Base-by-base conservation (phyloP, 2,329 filamentous ascomycete genomes). In the Pseudocercospora fijiensis region DNA sequence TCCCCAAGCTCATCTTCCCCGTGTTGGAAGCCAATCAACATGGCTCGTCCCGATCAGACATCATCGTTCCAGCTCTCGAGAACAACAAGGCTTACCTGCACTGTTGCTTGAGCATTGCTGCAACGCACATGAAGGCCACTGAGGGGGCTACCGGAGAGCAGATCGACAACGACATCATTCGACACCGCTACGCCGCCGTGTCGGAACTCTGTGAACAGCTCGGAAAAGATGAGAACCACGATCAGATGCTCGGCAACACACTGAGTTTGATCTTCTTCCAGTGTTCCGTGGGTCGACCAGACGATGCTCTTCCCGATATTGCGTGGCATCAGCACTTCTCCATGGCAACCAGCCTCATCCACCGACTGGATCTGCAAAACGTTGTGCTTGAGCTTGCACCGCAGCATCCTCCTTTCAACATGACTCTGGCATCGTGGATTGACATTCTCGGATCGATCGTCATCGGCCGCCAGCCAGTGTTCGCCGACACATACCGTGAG, bases 321-420 rank as follows among this genome's bases (percentile, higher is more conserved):
- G 88, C 93, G 22, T 99, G 95, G 95, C 91, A 94, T 80, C 91
- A 96, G 76, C 95, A 99, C 81, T 97, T 98, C 81, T 90, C 96
- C 76, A 93, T 93, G 3, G 94, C 90, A 20, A 89, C 90, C 70
- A 92, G 88, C 71, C 84, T 98, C 59, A 90, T 96, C 24, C 86
- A 90, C 76, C 93, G 91, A 78, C 88, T 98, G 33, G 88, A 93
- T 64, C 86, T 98, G 43, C 89, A 90, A 9, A 83, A 84, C 43
- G 77, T 88, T 55, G 86, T 94, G 60, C 65, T 71, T 57, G 84
- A 88, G 69, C 60, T 71, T 10, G 67, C 69, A 5, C 69, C 67
- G 13, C 81, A 83, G 67, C 88, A 88, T 66, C 87, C 90, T 4
- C 90, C 92, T 10, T 97, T 97, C 85, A 96, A 93, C 84, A 97